These are phyloP conservation scores for Cystobasidiaceae sp. DNA, from an alignment of 1,284 basidiomycete species.

Conservation along the genomic window DNA sequence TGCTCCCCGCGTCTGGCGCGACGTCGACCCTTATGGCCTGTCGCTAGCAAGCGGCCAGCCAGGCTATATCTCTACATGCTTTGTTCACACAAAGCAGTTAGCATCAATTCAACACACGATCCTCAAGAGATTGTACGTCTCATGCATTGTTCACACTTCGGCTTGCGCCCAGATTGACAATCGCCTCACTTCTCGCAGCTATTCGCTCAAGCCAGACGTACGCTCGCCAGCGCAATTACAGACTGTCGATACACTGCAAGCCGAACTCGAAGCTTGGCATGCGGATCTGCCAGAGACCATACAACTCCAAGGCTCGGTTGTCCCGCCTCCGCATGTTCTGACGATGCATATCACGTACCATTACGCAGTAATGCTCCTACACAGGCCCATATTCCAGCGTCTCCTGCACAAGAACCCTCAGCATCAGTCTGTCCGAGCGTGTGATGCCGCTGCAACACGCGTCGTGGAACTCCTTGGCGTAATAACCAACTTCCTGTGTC, in stretches of 20 bases:
- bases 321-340: slow-evolving; percentile 58
- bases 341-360: slow-evolving; percentile 61
- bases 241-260: slow-evolving; percentile 1
- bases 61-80: slow-evolving; percentile 33
- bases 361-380: slow-evolving; percentile 62
- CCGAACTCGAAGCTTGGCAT: slow-evolving; percentile 57
- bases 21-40: slow-evolving; percentile 10
- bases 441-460: slow-evolving; percentile 61
- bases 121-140: neutral
- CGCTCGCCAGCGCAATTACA: slow-evolving; percentile 7
- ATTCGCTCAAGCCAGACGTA: slow-evolving; percentile 4
- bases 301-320: slow-evolving; percentile 51
- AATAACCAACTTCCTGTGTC: neutral
- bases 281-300: slow-evolving; percentile 53
- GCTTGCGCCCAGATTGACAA: neutral
- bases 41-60: slow-evolving; percentile 5
- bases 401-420: slow-evolving; percentile 47
- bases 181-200: neutral
- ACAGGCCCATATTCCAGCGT: slow-evolving; percentile 60
- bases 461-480: slow-evolving; percentile 56
- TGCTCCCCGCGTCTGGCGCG: slow-evolving; percentile 3
- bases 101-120: slow-evolving; percentile 34
- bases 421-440: slow-evolving; percentile 47
- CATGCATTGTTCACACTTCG: neutral
- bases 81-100: slow-evolving; percentile 34